A percentile compares a stretch with the other conserved stretches of the same genome.
Evolutionary conservation across 1,139 yeast species (phyloP).

Genomic region (Yamadazyma oceani): DNA sequence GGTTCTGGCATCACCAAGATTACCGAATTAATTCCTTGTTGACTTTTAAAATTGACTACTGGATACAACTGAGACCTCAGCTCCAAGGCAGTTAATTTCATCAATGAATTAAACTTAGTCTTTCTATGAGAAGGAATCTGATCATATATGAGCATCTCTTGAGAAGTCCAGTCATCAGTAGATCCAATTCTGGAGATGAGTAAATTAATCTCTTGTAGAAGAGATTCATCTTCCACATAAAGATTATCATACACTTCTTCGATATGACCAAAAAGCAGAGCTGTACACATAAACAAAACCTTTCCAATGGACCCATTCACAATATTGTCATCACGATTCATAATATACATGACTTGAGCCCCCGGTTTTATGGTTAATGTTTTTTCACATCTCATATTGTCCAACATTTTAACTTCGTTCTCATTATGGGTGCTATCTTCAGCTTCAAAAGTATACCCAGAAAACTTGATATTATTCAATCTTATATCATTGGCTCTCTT

Average conservation of each 20-base stretch:
- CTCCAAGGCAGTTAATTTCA: conserved; percentile 34
- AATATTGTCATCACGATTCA: conserved; percentile 43
- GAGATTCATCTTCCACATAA: conserved; percentile 19
- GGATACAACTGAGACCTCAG: conserved; percentile 43
- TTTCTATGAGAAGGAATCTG: conserved; percentile 30
- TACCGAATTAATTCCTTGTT: conserved; percentile 27
- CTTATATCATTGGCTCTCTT: conserved; percentile 62
- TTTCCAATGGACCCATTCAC: conserved; percentile 61
- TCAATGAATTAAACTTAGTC: conserved; percentile 26
- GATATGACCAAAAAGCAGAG: conserved; percentile 26
- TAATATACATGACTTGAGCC: conserved; percentile 61
- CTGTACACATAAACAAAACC: conserved; percentile 62
- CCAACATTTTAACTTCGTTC: conserved; percentile 28
- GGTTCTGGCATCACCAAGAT: conserved; percentile 67
- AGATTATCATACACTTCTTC: conserved; percentile 28
- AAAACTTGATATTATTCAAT: conserved; percentile 30
- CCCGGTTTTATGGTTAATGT: conserved; percentile 49
- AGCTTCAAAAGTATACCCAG: conserved; percentile 52
- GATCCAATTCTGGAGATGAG: conserved; percentile 28
- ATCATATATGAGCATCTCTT: conserved; percentile 38
- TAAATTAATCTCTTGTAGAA: conserved; percentile 26
- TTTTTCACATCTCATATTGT: conserved; percentile 49
- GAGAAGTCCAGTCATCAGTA: conserved; percentile 32
- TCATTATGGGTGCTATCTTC: conserved; percentile 39
- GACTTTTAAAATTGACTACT: conserved; percentile 52